Evolutionary conservation across 2,329 filamentous ascomycete species (phyloP).

Genomic region (Talaromyces sp.): DNA sequence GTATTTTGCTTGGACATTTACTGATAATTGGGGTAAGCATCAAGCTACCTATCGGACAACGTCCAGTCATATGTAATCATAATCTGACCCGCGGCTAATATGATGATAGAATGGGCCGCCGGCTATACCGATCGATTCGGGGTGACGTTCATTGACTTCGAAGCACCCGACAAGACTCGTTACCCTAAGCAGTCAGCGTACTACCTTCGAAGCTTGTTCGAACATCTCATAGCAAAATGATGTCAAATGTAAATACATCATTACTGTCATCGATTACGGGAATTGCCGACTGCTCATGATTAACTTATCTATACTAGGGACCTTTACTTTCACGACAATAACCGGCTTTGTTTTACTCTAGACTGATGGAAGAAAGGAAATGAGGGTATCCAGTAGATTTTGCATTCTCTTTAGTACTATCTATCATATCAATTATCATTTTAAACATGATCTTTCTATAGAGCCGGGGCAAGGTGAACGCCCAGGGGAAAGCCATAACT

Average conservation of each 20-base stretch:
- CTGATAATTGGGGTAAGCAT: constrained; percentile 59
- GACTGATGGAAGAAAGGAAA: background rate
- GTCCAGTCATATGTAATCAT: background rate
- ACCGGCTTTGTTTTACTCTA: background rate
- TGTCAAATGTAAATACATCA: background rate
- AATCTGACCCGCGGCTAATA: constrained; percentile 19
- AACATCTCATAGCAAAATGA: constrained; percentile 53
- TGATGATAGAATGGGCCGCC: constrained; percentile 80
- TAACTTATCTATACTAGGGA: background rate
- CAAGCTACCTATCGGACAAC: background rate
- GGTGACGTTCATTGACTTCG: constrained; percentile 73
- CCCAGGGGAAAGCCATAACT: background rate
- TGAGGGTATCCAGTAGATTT: background rate
- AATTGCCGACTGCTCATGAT: background rate
- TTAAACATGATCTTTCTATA: background rate
- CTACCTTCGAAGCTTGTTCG: constrained; percentile 67
- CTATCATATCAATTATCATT: background rate
- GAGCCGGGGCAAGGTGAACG: background rate
- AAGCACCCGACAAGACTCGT: constrained; percentile 66
- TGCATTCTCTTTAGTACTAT: background rate
- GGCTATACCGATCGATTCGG: constrained; percentile 79
- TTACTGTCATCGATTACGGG: background rate
- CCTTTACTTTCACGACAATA: background rate
- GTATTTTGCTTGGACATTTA: constrained; percentile 77
- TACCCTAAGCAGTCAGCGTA: constrained; percentile 76